Evolutionary conservation across 768 basidiomycete species (phyloP), one percentile per base, ranked within the genome.

Genomic region (Gymnopilus junonius): DNA sequence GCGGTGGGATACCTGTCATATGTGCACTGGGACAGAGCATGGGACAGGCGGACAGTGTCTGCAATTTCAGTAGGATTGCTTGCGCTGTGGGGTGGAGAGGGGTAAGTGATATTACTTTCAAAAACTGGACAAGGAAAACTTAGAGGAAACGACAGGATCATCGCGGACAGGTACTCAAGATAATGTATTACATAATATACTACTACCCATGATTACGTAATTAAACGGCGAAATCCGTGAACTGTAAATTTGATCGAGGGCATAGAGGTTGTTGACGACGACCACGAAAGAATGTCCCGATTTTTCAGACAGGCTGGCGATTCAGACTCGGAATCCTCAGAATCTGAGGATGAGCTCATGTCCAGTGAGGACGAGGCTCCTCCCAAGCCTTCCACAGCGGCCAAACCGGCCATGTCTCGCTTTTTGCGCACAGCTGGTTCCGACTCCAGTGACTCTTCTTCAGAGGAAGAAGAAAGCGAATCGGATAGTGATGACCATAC

Each of bases 291-390:
- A 65, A 94, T 95, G 92, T 94, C 93, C 64, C 87, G 93, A 72
- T 95, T 95, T 80, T 94, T 95, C 82, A 88, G 91, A 81, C 85
- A 88, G 80, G 92, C 86, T 63, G 90, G 86, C 75, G 92, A 94
- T 75, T 92, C 91, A 55, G 93, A 94, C 70, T 87, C 86, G 15
- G 89, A 90, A 51, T 83, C 87, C 42, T 87, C 88, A 63, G 84
- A 85, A 62, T 90, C 88, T 43, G 91, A 92, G 64, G 90, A 92
- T 74, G 91, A 93, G 79, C 86, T 89, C 74, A 87, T 93, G 76
- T 86, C 85, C 71, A 88, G 87, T 67, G 88, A 85, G 55, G 91
- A 93, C 62, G 87, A 86, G 60, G 81, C 81, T 8, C 75, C 84
- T 46, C 72, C 83, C 55, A 86, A 82, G 69, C 77, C 83, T 6